A percentile compares a stretch with the other conserved stretches of the same genome.
Conservation (phyloP, 306 rosid species). For the Parietaria judaica region DNA sequence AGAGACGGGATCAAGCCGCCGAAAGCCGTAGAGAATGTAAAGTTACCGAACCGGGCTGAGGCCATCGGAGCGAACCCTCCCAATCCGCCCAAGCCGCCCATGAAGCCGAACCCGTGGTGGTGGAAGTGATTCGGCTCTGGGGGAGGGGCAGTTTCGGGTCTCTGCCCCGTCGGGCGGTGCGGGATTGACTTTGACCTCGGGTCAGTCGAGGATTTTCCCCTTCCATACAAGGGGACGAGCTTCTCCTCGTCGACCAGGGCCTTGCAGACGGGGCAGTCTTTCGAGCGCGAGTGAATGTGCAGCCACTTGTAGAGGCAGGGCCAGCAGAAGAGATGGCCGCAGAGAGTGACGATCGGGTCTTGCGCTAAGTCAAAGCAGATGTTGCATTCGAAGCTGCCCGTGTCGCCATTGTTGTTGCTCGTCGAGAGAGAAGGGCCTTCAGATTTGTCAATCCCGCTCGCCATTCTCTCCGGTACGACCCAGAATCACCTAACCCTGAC, state of each 20-base stretch:
- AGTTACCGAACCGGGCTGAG: slow-evolving; percentile 69
- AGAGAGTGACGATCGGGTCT: slow-evolving; percentile 74
- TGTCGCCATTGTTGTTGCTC: slow-evolving; percentile 38
- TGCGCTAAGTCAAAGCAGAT: slow-evolving; percentile 85
- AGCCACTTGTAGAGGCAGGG: slow-evolving; percentile 92
- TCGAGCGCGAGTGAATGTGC: slow-evolving; percentile 62
- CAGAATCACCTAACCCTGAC: slow-evolving; percentile 23
- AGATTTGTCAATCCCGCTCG: slow-evolving; percentile 66
- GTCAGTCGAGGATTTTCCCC: slow-evolving; percentile 77
- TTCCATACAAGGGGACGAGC: slow-evolving; percentile 77
- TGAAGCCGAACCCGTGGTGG: slow-evolving; percentile 56
- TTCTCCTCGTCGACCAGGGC: slow-evolving; percentile 74
- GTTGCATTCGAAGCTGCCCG: slow-evolving; percentile 79
- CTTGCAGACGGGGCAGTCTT: slow-evolving; percentile 80
- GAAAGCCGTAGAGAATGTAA: slow-evolving; percentile 68
- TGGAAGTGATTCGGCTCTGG: slow-evolving; percentile 57
- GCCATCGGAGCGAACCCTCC: slow-evolving; percentile 70
- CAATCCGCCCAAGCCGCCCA: slow-evolving; percentile 51
- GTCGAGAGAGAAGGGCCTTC: slow-evolving; percentile 50
- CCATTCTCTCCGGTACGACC: slow-evolving; percentile 31
- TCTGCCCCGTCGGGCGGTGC: slow-evolving; percentile 69
- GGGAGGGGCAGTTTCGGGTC: slow-evolving; percentile 77
- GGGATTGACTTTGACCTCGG: slow-evolving; percentile 80
- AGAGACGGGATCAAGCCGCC: slow-evolving; percentile 70
- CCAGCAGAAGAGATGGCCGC: slow-evolving; percentile 96